Percentiles rank a stretch among this genome's conserved stretches.
Evolutionary conservation across 2,329 filamentous ascomycete species (phyloP).

Genomic region (Cercospora sojina): DNA sequence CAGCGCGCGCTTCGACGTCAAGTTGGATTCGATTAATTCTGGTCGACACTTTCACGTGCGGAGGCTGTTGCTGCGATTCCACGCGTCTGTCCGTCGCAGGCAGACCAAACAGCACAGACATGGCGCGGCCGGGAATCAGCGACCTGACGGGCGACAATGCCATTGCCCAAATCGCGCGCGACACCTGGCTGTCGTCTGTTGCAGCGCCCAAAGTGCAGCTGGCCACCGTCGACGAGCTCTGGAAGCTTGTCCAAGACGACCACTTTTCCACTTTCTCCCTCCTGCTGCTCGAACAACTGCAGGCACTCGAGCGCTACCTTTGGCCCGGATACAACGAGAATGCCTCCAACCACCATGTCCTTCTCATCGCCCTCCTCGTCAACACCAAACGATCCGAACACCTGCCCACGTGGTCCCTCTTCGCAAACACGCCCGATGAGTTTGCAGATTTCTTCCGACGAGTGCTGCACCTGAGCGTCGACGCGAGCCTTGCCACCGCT

Average conservation of each 20-base stretch:
- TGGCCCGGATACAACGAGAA: slow-evolving; percentile 85
- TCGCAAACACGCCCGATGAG: slow-evolving; percentile 71
- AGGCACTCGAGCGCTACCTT: slow-evolving; percentile 87
- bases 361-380: slow-evolving; percentile 79
- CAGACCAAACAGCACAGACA: slow-evolving; percentile 11
- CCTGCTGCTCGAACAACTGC: slow-evolving; percentile 81
- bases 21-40: background rate
- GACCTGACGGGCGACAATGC: slow-evolving; percentile 68
- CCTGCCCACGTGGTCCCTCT: slow-evolving; percentile 82
- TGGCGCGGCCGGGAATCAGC: slow-evolving; percentile 61
- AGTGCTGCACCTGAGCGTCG: slow-evolving; percentile 78
- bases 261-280: slow-evolving; percentile 75
- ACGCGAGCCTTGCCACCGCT: slow-evolving; percentile 45
- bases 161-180: slow-evolving; percentile 70
- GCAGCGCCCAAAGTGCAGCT: slow-evolving; percentile 68
- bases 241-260: slow-evolving; percentile 81
- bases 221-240: slow-evolving; percentile 83
- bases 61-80: background rate
- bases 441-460: slow-evolving; percentile 90
- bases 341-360: slow-evolving; percentile 85
- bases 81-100: background rate
- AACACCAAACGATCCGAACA: slow-evolving; percentile 87
- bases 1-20: background rate
- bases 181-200: slow-evolving; percentile 75
- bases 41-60: background rate